Conservation (phyloP, 2,329 filamentous ascomycete species). For the Penicillium verrucosum region DNA sequence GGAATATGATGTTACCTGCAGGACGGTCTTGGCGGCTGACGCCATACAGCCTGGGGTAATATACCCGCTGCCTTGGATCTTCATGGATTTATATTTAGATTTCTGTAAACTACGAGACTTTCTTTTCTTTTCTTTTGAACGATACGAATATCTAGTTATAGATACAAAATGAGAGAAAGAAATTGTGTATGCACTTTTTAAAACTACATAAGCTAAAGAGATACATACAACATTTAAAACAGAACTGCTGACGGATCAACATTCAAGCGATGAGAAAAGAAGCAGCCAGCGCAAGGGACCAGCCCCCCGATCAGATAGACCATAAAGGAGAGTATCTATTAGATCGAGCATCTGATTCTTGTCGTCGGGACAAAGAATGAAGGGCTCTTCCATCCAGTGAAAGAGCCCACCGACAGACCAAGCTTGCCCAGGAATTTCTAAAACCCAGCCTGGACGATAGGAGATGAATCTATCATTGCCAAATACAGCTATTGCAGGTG, state of each 20-base stretch:
- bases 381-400: conserved; percentile 29
- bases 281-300: conserved; percentile 26
- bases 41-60: conserved; percentile 3
- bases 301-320: conserved; percentile 41
- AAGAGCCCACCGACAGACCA: conserved; percentile 20
- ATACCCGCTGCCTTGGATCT: neutral
- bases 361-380: conserved; percentile 20
- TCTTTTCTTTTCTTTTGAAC: too few species aligned
- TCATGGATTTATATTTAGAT: neutral
- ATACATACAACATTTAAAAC: conserved; percentile 15
- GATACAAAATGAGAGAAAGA: neutral
- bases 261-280: conserved; percentile 19
- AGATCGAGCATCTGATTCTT: conserved; percentile 52
- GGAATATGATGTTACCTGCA: neutral
- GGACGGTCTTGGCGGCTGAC: conserved; percentile 1
- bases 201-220: conserved; percentile 10
- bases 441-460: conserved; percentile 52
- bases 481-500: conserved; percentile 4
- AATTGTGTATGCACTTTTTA: conserved; percentile 19
- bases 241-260: conserved; percentile 12
- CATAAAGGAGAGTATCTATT: conserved; percentile 14
- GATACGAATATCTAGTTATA: neutral
- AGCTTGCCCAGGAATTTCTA: conserved; percentile 36
- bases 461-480: conserved; percentile 50
- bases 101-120: too few species aligned